Evolutionary conservation across 2,329 filamentous ascomycete species (phyloP).

Genomic region (Geosmithia putterillii): DNA sequence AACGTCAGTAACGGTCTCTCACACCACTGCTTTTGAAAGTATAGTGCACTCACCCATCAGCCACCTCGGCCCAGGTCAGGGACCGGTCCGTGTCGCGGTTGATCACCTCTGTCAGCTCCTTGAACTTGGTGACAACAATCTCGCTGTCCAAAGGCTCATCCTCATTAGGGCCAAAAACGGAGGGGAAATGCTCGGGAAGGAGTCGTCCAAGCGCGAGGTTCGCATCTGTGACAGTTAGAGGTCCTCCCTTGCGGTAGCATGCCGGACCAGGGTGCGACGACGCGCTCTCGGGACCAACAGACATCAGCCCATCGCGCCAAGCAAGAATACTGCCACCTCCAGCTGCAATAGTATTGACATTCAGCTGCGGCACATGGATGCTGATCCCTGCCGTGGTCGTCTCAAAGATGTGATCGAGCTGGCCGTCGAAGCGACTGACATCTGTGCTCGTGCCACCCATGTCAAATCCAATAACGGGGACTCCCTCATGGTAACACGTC

Average conservation of each 20-base stretch:
- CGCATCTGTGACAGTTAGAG: conserved; percentile 60
- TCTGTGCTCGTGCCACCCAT: conserved; percentile 56
- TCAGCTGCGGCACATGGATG: conserved; percentile 34
- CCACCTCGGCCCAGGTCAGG: neutral
- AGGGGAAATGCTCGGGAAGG: conserved; percentile 55
- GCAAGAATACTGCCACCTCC: conserved; percentile 42
- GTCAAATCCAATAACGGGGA: conserved; percentile 13
- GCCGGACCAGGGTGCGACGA: conserved; percentile 61
- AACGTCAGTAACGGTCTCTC: conserved; percentile 4
- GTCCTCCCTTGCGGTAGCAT: conserved; percentile 59
- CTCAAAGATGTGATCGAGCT: conserved; percentile 62
- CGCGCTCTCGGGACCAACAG: conserved; percentile 61
- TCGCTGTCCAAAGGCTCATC: conserved; percentile 34
- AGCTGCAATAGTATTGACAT: conserved; percentile 55
- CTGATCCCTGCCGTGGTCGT: conserved; percentile 45
- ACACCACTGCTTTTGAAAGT: neutral
- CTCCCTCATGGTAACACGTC: conserved; percentile 11
- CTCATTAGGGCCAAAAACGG: conserved; percentile 86
- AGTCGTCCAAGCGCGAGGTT: conserved; percentile 54
- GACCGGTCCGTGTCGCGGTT: conserved; percentile 10
- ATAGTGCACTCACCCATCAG: neutral
- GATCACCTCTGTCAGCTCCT: conserved; percentile 18
- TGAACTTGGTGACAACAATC: conserved; percentile 24
- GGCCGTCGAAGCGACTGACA: conserved; percentile 57
- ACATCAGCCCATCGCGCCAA: conserved; percentile 58